A percentile compares a stretch with the other conserved stretches of the same genome.
Conservation (phyloP, 495 filamentous ascomycete species). For the Amorphotheca resinae region DNA sequence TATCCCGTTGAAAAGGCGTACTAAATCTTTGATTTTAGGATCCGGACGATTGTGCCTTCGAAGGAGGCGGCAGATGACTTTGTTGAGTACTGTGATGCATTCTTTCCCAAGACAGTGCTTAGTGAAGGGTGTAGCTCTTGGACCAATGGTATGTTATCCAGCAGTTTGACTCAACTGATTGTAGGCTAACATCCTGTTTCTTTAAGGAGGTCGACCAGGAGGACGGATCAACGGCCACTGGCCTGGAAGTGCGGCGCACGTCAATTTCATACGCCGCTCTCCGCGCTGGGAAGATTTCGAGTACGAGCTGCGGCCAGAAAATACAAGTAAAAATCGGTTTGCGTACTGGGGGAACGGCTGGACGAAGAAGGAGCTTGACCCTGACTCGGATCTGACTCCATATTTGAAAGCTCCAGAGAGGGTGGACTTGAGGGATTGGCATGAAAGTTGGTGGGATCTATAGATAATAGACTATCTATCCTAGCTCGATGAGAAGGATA, state of each 20-base stretch:
- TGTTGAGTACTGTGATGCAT: not conserved
- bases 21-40: no score
- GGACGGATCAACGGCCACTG: conserved; percentile 48
- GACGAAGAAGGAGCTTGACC: conserved; percentile 30
- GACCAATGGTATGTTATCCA: not conserved
- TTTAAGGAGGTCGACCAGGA: conserved; percentile 40
- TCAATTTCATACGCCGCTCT: conserved; percentile 42
- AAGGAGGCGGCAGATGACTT: not conserved
- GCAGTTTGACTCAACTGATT: not conserved
- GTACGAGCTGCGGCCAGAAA: conserved; percentile 37
- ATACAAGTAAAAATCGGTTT: conserved; percentile 30
- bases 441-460: conserved; percentile 31
- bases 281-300: conserved; percentile 62
- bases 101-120: not conserved
- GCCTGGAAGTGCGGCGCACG: conserved; percentile 47
- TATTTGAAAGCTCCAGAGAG: conserved; percentile 26
- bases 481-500: no score
- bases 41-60: not conserved
- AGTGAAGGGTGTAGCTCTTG: not conserved
- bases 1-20: no score
- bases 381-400: conserved; percentile 26
- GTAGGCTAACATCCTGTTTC: not conserved
- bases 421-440: conserved; percentile 27
- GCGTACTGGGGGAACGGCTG: conserved; percentile 32
- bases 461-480: no score